phyloP scores from a whole-genome alignment of 805 yeast genomes.

The Candida cerambycidarum region DNA sequence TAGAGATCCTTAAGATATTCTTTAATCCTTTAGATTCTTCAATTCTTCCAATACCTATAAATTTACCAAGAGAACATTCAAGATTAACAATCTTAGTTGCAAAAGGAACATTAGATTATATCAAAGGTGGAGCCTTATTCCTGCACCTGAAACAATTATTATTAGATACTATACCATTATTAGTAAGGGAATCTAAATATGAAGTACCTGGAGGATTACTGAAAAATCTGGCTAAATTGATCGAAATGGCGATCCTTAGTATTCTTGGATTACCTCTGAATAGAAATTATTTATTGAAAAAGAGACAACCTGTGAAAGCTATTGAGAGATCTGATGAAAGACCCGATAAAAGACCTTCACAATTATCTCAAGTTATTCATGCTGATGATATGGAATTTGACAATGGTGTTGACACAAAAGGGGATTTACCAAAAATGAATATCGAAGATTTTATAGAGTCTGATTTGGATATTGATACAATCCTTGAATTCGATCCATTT shows the following conservation, averaged over 20 bases:
- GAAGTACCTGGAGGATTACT: slow-evolving; percentile 65
- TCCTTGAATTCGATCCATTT: slow-evolving; percentile 41
- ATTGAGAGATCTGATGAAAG: too few species aligned
- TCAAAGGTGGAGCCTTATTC: slow-evolving; percentile 77
- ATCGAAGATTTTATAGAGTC: slow-evolving; percentile 6
- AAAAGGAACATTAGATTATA: slow-evolving; percentile 75
- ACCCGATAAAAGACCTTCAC: slow-evolving; percentile 22
- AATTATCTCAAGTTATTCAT: slow-evolving; percentile 1
- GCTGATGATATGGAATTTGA: background rate
- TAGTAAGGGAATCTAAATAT: slow-evolving; percentile 50
- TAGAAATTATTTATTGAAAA: slow-evolving; percentile 16
- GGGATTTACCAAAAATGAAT: background rate
- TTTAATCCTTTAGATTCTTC: slow-evolving; percentile 37
- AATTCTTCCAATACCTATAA: slow-evolving; percentile 63
- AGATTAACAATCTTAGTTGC: slow-evolving; percentile 66
- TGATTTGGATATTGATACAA: slow-evolving; percentile 19
- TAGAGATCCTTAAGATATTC: slow-evolving; percentile 49
- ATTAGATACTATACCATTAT: slow-evolving; percentile 46
- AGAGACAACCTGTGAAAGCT: slow-evolving; percentile 19
- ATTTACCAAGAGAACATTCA: slow-evolving; percentile 60
- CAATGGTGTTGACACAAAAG: too few species aligned
- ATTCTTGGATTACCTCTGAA: slow-evolving; percentile 54
- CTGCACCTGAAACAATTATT: slow-evolving; percentile 65
- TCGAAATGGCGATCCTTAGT: slow-evolving; percentile 60
- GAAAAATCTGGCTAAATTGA: slow-evolving; percentile 50